Conservation (phyloP, 768 basidiomycete genomes). For the Naganishia kalamii region DNA sequence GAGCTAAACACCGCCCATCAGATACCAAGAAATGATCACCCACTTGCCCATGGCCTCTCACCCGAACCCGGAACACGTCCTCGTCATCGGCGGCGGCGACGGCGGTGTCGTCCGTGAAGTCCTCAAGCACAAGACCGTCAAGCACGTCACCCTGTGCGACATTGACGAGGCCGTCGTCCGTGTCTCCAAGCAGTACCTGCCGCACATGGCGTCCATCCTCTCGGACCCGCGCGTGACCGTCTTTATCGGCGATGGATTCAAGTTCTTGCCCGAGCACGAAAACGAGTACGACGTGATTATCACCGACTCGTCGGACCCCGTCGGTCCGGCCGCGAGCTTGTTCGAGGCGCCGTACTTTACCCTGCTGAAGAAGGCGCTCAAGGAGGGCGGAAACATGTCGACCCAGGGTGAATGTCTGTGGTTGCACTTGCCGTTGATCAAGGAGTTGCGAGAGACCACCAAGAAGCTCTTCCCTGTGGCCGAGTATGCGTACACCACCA, state of each 20-base stretch:
- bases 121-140: conserved; percentile 83
- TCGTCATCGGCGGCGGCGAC: conserved; percentile 97
- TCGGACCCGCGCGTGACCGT: conserved; percentile 70
- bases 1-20: not conserved
- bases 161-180: conserved; percentile 97
- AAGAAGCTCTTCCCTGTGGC: conserved; percentile 67
- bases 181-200: conserved; percentile 86
- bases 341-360: conserved; percentile 98
- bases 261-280: conserved; percentile 83
- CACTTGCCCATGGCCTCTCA: conserved; percentile 94
- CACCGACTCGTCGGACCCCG: conserved; percentile 96
- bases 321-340: conserved; percentile 86
- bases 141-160: conserved; percentile 90
- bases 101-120: conserved; percentile 97
- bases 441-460: conserved; percentile 63
- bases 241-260: conserved; percentile 90
- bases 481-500: conserved; percentile 91
- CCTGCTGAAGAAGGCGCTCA: conserved; percentile 80
- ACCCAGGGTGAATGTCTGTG: conserved; percentile 95
- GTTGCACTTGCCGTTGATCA: conserved; percentile 84
- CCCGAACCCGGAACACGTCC: conserved; percentile 89
- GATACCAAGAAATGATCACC: conserved; percentile 96
- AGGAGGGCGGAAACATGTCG: conserved; percentile 83
- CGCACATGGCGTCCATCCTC: conserved; percentile 84
- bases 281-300: conserved; percentile 92